Conservation (phyloP, 768 basidiomycete genomes). For the Psilocybe tampanensis region DNA sequence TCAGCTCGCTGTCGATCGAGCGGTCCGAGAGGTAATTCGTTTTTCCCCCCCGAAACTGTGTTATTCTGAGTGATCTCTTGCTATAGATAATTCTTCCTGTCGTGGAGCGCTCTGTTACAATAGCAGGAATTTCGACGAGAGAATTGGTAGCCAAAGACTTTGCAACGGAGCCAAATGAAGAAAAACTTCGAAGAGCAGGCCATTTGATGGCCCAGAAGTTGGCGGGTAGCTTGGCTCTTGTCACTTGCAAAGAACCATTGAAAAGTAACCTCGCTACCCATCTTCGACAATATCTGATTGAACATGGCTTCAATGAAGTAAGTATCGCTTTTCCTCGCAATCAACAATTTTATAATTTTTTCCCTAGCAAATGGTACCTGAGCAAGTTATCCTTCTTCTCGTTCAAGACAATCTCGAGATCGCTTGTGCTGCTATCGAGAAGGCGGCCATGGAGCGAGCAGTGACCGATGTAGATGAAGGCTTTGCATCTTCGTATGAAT, state of each 20-base stretch:
- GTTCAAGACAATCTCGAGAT: slow-evolving; percentile 92
- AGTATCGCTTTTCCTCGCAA: slow-evolving; percentile 4
- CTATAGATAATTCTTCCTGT: slow-evolving; percentile 91
- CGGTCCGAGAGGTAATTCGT: slow-evolving; percentile 82
- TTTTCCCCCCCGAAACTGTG: slow-evolving; percentile 1
- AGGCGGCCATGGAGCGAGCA: slow-evolving; percentile 96
- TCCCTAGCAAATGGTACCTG: slow-evolving; percentile 67
- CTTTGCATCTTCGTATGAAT: slow-evolving; percentile 80
- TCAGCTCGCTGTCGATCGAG: slow-evolving; percentile 87
- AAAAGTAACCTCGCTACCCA: slow-evolving; percentile 90
- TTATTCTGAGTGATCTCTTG: neutral
- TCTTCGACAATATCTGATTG: slow-evolving; percentile 78
- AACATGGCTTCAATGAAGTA: slow-evolving; percentile 91
- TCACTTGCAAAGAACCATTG: slow-evolving; percentile 97
- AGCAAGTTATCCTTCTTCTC: slow-evolving; percentile 76
- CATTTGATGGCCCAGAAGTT: slow-evolving; percentile 97
- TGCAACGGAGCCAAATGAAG: slow-evolving; percentile 88
- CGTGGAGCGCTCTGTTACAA: slow-evolving; percentile 97
- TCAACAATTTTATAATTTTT: slow-evolving; percentile 3
- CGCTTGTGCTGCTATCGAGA: slow-evolving; percentile 93
- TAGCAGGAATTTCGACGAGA: slow-evolving; percentile 95
- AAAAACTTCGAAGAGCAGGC: slow-evolving; percentile 87
- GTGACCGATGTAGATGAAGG: slow-evolving; percentile 91
- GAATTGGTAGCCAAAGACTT: slow-evolving; percentile 97
- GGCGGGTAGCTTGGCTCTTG: slow-evolving; percentile 93